These are phyloP conservation scores for Lotmaria passim DNA, from an alignment of 208 protist species.

Conservation along the genomic window DNA sequence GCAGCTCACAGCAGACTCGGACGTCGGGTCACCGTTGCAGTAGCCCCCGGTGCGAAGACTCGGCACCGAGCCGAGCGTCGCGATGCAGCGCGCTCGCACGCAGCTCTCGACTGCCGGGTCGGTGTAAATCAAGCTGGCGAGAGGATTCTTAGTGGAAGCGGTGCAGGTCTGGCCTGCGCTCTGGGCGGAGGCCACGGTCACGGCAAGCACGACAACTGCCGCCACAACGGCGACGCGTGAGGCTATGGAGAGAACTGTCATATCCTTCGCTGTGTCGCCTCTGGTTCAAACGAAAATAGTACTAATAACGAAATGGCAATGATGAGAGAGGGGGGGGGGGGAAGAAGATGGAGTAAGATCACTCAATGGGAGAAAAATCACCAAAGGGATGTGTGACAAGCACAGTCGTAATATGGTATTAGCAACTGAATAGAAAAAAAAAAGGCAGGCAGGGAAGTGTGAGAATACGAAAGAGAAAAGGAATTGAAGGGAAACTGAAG, in stretches of 20 bases:
- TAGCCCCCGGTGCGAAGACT: slow-evolving; percentile 28
- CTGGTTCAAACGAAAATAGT: no score
- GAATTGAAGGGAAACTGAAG: no score
- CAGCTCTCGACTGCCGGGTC: slow-evolving; percentile 21
- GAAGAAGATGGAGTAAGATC: no score
- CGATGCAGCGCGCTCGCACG: slow-evolving; percentile 37
- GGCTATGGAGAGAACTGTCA: neutral
- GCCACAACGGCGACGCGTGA: slow-evolving; percentile 3
- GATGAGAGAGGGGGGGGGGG: no score
- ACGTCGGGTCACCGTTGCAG: slow-evolving; percentile 40
- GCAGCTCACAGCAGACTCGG: slow-evolving; percentile 36
- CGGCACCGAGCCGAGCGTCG: slow-evolving; percentile 25
- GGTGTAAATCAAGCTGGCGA: slow-evolving; percentile 29
- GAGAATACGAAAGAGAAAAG: no score
- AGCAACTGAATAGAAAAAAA: neutral
- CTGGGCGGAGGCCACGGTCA: slow-evolving; percentile 3
- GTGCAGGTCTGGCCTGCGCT: slow-evolving; percentile 28
- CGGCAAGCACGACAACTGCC: slow-evolving; percentile 1
- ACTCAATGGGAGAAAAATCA: no score
- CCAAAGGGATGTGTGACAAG: no score
- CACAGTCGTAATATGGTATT: neutral
- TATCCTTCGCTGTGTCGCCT: no score
- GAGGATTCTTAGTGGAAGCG: slow-evolving; percentile 23
- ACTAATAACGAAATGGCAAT: no score
- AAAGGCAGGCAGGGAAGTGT: no score